Evolutionary conservation across 108 stramenopile genomes (phyloP), one percentile per base, ranked within the genome.

Genomic region (Cyclostephanos tholiformis): DNA sequence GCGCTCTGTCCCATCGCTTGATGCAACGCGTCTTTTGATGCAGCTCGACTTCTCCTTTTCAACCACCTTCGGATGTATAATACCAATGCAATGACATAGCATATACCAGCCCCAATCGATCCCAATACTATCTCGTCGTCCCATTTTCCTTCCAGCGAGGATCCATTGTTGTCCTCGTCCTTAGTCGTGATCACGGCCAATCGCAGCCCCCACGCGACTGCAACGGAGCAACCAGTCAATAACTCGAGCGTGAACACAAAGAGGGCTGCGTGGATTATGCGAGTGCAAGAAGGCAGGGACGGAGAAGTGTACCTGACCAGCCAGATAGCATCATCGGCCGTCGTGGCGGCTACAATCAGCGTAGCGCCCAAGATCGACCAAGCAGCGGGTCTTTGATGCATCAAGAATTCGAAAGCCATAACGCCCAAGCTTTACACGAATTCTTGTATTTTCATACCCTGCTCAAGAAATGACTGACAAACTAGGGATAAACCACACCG

Each of bases 281-380:
- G 71, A 25, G 70, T 79, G 25, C 25, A 50, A 23, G 59, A 20
- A 1, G 81, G 76, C 14, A 77, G 71, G 6, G 65, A 57, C 22
- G 85, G 72, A 13, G 68, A 51, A 3, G 77, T 84, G 69, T 87
- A 91, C 17, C 86, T 77, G 20, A 89, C 77, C 29, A 91, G 80
- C 88, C 88, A 91, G 19, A 91, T 76, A 20, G 79, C 82, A 71
- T 89, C 88, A 49, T 91, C 91, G 16, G 84, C 63, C 10, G 91
- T 91, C 8, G 91, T 91, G 19, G 86, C 65, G 32, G 86, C 63
- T 12, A 91, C 85, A 29, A 64, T 80, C 8, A 74, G 17, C 8
- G 91, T 82, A 4, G 91, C 91, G 23, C 74, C 88, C 32, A 80
- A n/a, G 12, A 87, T 25, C 9, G 77, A 74, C 19, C 43, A 55